These are phyloP conservation scores for Breviolum minutum DNA, from an alignment of 73 alveolate genomes.

Conservation along the genomic window DNA sequence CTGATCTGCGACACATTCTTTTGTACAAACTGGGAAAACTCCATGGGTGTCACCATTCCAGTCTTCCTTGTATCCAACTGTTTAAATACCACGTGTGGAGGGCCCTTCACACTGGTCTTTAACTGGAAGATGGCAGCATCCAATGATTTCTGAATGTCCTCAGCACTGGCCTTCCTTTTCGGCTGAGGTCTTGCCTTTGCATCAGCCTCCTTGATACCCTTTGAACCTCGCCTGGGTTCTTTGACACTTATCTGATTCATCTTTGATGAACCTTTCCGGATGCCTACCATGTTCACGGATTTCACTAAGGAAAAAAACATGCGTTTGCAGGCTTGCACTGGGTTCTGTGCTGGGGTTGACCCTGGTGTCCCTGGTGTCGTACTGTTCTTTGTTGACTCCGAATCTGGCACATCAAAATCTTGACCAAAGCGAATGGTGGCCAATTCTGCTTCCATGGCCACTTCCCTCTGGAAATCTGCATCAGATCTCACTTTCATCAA, in stretches of 20 bases:
- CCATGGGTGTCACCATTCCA: conserved; percentile 91
- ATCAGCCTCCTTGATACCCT: background rate
- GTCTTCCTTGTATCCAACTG: conserved; percentile 60
- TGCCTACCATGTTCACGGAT: conserved; percentile 77
- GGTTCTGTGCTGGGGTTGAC: conserved; percentile 44
- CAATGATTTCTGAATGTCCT: conserved; percentile 61
- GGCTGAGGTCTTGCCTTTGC: background rate
- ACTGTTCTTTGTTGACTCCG: background rate
- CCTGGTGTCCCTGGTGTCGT: background rate
- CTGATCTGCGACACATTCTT: conserved; percentile 55
- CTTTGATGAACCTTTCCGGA: background rate
- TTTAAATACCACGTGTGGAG: conserved; percentile 57
- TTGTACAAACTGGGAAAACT: conserved; percentile 53
- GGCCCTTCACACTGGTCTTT: conserved; percentile 66
- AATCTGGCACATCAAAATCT: conserved; percentile 21
- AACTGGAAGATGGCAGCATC: conserved; percentile 75
- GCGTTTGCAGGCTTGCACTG: conserved; percentile 94
- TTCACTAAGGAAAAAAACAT: conserved; percentile 80
- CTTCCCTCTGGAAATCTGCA: conserved; percentile 82
- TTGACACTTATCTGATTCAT: background rate
- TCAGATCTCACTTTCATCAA: conserved; percentile 51
- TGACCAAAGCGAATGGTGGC: conserved; percentile 91
- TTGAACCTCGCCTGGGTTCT: background rate
- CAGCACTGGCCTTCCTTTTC: conserved; percentile 42
- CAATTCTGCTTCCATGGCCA: conserved; percentile 65